These are phyloP conservation scores for Neurospora sp. DNA, from an alignment of 495 filamentous ascomycete genomes.

Conservation along the genomic window DNA sequence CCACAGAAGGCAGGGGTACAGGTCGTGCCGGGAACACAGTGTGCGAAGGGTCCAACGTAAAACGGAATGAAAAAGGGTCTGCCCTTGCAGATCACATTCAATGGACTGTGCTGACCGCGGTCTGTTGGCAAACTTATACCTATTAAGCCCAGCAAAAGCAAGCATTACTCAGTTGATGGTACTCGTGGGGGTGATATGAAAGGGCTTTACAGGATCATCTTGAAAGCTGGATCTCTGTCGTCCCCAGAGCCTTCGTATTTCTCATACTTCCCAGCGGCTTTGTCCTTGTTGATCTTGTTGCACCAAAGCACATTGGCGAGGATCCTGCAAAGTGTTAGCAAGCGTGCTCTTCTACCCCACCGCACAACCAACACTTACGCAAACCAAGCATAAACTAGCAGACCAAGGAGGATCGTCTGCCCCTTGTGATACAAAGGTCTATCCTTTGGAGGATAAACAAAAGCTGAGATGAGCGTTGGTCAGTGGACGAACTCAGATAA, in stretches of 20 bases:
- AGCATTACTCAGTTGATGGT: too few species aligned
- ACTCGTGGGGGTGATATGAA: too few species aligned
- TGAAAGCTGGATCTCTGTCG: slow-evolving; percentile 57
- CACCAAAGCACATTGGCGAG: slow-evolving; percentile 55
- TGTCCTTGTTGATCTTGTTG: slow-evolving; percentile 56
- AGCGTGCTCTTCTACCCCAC: not conserved
- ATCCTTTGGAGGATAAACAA: slow-evolving; percentile 47
- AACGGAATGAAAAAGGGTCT: too few species aligned
- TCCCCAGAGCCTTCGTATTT: slow-evolving; percentile 49
- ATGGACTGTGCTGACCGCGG: too few species aligned
- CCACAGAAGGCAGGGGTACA: too few species aligned
- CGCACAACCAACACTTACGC: slow-evolving; percentile 38
- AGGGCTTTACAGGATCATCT: slow-evolving; percentile 37
- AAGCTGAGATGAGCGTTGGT: slow-evolving; percentile 22
- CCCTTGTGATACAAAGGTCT: slow-evolving; percentile 40
- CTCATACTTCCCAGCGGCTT: slow-evolving; percentile 51
- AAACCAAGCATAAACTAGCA: slow-evolving; percentile 54
- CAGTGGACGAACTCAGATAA: not conserved
- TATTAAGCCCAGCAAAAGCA: too few species aligned
- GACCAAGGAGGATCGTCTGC: slow-evolving; percentile 48
- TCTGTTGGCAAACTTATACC: too few species aligned
- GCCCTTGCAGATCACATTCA: too few species aligned
- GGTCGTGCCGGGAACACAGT: too few species aligned
- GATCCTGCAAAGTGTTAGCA: slow-evolving; percentile 34
- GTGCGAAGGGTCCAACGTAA: too few species aligned